Evolutionary conservation across 2,329 filamentous ascomycete species (phyloP).

Genomic region (Cytospora chrysosperma): DNA sequence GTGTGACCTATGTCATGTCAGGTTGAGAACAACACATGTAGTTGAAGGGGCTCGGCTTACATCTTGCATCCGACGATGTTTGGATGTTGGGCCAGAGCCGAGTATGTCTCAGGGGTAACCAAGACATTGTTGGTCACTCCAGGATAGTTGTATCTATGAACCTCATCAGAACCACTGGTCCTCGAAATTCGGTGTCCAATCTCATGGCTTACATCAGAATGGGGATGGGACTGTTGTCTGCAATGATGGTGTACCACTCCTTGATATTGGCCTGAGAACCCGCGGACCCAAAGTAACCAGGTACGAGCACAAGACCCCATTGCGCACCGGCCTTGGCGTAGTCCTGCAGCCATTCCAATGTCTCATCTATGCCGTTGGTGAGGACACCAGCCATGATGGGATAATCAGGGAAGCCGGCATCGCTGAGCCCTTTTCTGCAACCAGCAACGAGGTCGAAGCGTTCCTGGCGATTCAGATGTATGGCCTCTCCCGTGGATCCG

Average conservation of each 20-base stretch:
- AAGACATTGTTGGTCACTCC: conserved; percentile 64
- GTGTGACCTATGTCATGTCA: conserved; percentile 45
- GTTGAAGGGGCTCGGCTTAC: conserved; percentile 23
- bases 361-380: conserved; percentile 58
- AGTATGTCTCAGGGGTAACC: conserved; percentile 59
- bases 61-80: conserved; percentile 71
- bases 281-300: conserved; percentile 62
- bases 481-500: conserved; percentile 63
- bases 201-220: conserved; percentile 53
- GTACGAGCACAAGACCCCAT: conserved; percentile 63
- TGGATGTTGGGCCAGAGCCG: conserved; percentile 54
- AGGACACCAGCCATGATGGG: conserved; percentile 62
- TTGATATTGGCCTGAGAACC: conserved; percentile 58
- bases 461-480: conserved; percentile 60
- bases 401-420: conserved; percentile 55
- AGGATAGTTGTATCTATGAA: conserved; percentile 54
- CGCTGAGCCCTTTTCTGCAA: conserved; percentile 54
- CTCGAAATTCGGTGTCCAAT: neutral
- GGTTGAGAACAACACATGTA: neutral
- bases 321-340: conserved; percentile 58
- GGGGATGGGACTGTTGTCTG: conserved; percentile 58
- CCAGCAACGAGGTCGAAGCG: conserved; percentile 54
- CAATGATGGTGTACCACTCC: conserved; percentile 62
- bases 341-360: conserved; percentile 47
- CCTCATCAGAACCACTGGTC: conserved; percentile 2